Base-by-base conservation (phyloP, 257 asterid species). In the Cordia subcordata region DNA sequence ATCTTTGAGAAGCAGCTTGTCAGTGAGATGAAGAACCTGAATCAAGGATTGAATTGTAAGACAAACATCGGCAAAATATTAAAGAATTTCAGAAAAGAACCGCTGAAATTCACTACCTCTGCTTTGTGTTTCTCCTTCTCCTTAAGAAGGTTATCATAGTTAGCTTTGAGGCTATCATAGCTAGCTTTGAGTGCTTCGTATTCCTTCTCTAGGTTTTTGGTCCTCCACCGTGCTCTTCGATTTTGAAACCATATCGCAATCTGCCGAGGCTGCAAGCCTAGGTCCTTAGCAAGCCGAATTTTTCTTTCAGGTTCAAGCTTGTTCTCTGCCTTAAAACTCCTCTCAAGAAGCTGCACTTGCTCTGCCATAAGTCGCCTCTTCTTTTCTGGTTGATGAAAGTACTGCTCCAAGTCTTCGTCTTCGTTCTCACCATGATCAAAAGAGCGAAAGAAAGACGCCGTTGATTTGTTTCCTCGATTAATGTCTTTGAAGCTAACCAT, bases 201-300 rank as follows among this genome's bases (percentile, higher is more conserved):
- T 55, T 85, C 96, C 46, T 77, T 77, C 76, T 88, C 96, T 22
- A 88, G 74, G 72, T 79, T 88, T 66, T 81, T 88, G 13, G 81
- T 77, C 84, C 82, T 88, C 81, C 86, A 87, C 11, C 96, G 80
- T 0, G 96, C 96, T 61, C 94, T 73, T 11, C 96, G 85, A 54
- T 87, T 88, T 58, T 88, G 96, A 70, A 88, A 88, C 96, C 96
- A 88, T 50, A 88, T 79, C 0, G 94, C 89, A 53, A 88, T 67
- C 73, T 88, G 96, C 40, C 92, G 74, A 16, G 96, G 92, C 73
- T 74, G 84, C 73, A 88, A 58, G 4, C 84, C 83, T 0, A 88
- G 94, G 58, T 88, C 96, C 63, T 85, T 85, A 18, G 96, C 96
- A 47, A 88, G 92, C 75, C 82, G 83, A 45, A 68, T 57, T 67